phyloP scores from a whole-genome alignment of 257 asterid species.

The Nicotiana tomentosiformis region DNA sequence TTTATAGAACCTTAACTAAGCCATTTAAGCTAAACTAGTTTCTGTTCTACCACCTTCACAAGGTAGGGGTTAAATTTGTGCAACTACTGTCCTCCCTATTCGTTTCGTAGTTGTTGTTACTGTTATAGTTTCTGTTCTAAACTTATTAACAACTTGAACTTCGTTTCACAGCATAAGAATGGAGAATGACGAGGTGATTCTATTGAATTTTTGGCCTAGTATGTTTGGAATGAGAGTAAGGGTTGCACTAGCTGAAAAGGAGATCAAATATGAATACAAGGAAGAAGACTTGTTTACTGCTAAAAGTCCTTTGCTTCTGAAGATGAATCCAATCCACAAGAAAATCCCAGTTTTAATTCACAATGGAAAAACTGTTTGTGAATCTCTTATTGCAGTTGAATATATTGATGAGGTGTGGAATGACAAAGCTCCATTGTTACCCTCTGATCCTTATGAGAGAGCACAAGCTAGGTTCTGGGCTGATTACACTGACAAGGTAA shows the following conservation, averaged over 20 bases:
- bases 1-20: neutral
- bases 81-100: too few relatives aligned
- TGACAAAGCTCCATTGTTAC: neutral
- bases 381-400: constrained; percentile 2
- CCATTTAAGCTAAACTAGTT: neutral
- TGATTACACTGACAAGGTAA: neutral
- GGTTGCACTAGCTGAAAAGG: constrained; percentile 12
- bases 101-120: too few relatives aligned
- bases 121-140: too few relatives aligned
- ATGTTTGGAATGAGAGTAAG: constrained; percentile 4
- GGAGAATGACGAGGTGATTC: constrained; percentile 10
- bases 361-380: constrained; percentile 11
- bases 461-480: constrained; percentile 13
- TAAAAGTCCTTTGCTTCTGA: neutral
- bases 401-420: constrained; percentile 13
- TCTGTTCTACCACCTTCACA: neutral
- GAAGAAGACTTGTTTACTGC: neutral
- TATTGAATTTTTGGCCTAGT: constrained; percentile 10
- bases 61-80: too few relatives aligned
- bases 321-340: constrained; percentile 10
- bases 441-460: constrained; percentile 11
- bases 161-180: neutral
- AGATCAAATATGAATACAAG: neutral
- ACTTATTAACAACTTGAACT: neutral
- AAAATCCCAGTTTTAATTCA: constrained; percentile 11